Percentiles rank a stretch among this genome's conserved stretches.
These are phyloP conservation scores for Medicago truncatula DNA, from an alignment of 306 rosid species.

Conservation along the genomic window DNA sequence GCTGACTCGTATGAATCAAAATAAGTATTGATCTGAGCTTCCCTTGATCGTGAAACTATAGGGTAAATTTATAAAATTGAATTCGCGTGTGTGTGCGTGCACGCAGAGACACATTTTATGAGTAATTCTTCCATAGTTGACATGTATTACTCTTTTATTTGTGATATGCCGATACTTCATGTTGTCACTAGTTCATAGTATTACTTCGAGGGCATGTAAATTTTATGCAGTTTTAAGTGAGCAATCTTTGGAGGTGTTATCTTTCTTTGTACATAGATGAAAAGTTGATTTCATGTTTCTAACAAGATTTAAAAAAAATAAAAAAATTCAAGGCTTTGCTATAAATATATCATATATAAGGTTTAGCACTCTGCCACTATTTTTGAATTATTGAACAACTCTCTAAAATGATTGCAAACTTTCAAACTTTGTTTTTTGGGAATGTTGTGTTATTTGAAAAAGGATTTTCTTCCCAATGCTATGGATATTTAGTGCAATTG, in stretches of 20 bases:
- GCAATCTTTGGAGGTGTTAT: not conserved
- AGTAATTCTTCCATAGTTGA: not conserved
- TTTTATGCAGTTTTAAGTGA: too few relatives aligned
- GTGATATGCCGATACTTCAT: too few relatives aligned
- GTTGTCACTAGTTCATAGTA: too few relatives aligned
- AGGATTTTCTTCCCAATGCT: constrained; percentile 29
- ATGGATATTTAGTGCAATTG: constrained; percentile 20
- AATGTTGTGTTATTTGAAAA: constrained; percentile 23
- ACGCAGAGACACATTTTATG: not conserved
- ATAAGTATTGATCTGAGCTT: not conserved
- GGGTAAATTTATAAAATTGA: not conserved
- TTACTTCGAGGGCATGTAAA: too few relatives aligned
- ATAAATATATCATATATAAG: constrained; percentile 19
- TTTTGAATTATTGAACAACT: constrained; percentile 25
- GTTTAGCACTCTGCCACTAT: not conserved
- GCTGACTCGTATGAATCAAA: not conserved
- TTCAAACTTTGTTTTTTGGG: not conserved
- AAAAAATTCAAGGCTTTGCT: not conserved
- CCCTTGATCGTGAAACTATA: not conserved
- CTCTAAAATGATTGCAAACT: not conserved
- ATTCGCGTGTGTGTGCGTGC: not conserved
- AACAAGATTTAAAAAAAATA: too few relatives aligned
- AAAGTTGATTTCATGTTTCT: too few relatives aligned
- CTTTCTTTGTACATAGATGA: not conserved
- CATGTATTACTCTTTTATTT: not conserved